Evolutionary conservation across 495 filamentous ascomycete genomes (phyloP).

Genomic region (Talaromyces ruber): DNA sequence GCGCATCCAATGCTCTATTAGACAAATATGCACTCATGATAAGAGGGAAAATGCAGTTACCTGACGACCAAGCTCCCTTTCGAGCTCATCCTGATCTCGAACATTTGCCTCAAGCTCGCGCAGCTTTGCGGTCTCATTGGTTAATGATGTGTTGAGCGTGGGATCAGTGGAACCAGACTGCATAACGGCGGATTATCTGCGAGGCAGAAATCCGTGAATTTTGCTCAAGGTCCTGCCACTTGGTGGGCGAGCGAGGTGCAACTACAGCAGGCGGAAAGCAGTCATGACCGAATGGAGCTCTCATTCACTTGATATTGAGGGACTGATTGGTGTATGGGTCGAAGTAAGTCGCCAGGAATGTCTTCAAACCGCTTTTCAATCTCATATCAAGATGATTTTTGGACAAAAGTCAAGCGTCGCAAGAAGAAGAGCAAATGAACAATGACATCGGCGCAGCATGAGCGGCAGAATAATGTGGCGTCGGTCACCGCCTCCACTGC

Average conservation of each 20-base stretch:
- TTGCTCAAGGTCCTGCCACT: not conserved
- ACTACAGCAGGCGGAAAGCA: not conserved
- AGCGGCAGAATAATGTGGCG: constrained; percentile 6
- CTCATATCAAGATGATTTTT: not conserved
- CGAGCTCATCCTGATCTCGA: constrained; percentile 77
- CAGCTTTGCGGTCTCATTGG: constrained; percentile 52
- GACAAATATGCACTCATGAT: not conserved
- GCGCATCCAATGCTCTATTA: constrained; percentile 4
- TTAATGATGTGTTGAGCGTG: not conserved
- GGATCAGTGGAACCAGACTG: not conserved
- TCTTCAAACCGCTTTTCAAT: not conserved
- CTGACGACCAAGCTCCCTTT: constrained; percentile 59
- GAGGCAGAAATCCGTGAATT: not conserved
- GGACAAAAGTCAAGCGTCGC: not conserved
- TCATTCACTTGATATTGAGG: not conserved
- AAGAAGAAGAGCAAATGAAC: not conserved
- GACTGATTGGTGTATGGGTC: not conserved
- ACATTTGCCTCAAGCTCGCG: constrained; percentile 62
- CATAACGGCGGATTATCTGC: not conserved
- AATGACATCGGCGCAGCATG: not conserved
- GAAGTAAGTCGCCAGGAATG: not conserved
- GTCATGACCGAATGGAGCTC: not conserved
- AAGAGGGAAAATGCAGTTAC: constrained; percentile 13
- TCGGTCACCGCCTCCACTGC: not conserved
- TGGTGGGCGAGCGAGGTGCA: not conserved